Evolutionary conservation across 176 grass and related monocot species (phyloP).

Genomic region (Ensete glaucum): DNA sequence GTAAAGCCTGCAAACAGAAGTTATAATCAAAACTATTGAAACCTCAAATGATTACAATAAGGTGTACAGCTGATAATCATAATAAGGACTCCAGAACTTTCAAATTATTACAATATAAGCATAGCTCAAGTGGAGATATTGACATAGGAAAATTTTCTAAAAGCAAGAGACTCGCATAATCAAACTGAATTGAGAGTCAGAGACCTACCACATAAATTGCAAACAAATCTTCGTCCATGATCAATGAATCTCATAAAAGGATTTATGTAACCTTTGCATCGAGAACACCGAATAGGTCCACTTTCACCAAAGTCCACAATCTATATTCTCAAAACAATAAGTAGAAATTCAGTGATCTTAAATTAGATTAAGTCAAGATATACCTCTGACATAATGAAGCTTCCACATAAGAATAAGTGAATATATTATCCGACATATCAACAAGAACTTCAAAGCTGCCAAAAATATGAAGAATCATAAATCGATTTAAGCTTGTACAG

Average conservation of each 20-base stretch:
- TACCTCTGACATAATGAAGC: no score
- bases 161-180: not conserved
- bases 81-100: not conserved
- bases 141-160: not conserved
- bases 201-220: conserved; percentile 59
- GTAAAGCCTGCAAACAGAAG: conserved; percentile 43
- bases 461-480: not conserved
- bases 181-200: not conserved
- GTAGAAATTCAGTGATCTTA: conserved; percentile 9
- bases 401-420: not conserved
- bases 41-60: not conserved
- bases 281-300: conserved; percentile 72
- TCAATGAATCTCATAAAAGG: conserved; percentile 91
- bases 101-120: not conserved
- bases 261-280: conserved; percentile 90
- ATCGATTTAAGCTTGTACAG: not conserved
- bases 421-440: not conserved
- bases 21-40: not conserved
- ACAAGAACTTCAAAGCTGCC: not conserved
- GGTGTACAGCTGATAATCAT: not conserved
- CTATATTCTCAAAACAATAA: conserved; percentile 33
- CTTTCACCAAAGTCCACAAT: conserved; percentile 84
- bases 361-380: conserved; percentile 10
- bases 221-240: conserved; percentile 69
- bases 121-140: not conserved